These are phyloP conservation scores for Leonotis leonurus DNA, from an alignment of 257 asterid genomes.

Conservation along the genomic window DNA sequence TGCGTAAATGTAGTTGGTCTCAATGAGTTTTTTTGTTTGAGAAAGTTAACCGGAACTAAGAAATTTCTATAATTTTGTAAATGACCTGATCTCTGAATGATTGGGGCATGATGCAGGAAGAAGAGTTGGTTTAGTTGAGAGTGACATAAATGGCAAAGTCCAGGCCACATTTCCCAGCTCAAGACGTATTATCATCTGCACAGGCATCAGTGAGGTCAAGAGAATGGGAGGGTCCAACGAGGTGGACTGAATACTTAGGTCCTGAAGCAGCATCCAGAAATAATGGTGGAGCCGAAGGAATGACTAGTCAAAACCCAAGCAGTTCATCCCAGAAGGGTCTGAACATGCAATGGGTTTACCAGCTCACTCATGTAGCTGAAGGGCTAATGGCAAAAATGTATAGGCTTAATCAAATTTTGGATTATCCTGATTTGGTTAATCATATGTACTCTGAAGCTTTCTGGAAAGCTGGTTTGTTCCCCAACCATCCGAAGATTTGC, in stretches of 20 bases:
- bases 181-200: constrained; percentile 57
- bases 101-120: constrained; percentile 27
- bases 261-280: constrained; percentile 50
- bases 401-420: constrained; percentile 87
- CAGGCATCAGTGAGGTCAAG: constrained; percentile 58
- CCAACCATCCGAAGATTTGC: constrained; percentile 86
- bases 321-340: constrained; percentile 67
- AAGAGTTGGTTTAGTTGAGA: constrained; percentile 17
- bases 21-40: neutral
- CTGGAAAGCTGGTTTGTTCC: constrained; percentile 96
- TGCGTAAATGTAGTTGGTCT: constrained; percentile 10
- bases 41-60: constrained; percentile 8
- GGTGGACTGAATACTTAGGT: constrained; percentile 96
- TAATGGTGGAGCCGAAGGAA: constrained; percentile 52
- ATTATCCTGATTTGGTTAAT: constrained; percentile 74
- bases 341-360: constrained; percentile 96
- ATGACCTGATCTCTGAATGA: neutral
- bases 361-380: constrained; percentile 93
- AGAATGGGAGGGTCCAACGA: constrained; percentile 82
- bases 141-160: constrained; percentile 58
- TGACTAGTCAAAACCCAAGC: constrained; percentile 36
- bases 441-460: constrained; percentile 83
- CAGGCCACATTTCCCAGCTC: constrained; percentile 59
- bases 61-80: neutral
- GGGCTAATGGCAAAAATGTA: constrained; percentile 98